A percentile compares a stretch with the other conserved stretches of the same genome.
Conservation (phyloP, 2,329 filamentous ascomycete genomes). For the Periconia sp. region DNA sequence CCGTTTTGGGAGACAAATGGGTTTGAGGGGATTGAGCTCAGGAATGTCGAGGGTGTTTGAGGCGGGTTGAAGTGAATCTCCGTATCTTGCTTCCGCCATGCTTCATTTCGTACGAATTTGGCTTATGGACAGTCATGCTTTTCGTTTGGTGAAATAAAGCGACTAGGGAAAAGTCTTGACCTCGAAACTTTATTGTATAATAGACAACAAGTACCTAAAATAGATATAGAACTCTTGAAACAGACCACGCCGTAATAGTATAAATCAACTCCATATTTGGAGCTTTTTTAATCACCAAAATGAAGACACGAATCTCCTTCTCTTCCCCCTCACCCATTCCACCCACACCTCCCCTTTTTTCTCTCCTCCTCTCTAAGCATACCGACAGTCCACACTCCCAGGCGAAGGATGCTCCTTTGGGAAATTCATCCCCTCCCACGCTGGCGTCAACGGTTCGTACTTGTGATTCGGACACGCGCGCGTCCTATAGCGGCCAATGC, state of each 20-base stretch:
- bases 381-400: neutral
- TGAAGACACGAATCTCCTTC: neutral
- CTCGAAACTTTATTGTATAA: no score
- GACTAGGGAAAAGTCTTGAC: no score
- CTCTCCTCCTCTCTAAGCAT: neutral
- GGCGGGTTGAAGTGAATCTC: neutral
- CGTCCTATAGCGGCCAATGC: neutral
- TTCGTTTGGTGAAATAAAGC: neutral
- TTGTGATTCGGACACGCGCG: neutral
- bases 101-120: no score
- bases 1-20: conserved; percentile 26
- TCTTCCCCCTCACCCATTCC: neutral
- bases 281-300: no score
- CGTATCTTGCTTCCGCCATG: no score
- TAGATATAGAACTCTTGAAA: no score
- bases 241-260: no score
- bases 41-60: neutral
- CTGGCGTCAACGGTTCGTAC: neutral
- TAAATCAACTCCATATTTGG: no score
- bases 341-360: neutral
- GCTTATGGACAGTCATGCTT: neutral
- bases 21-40: conserved; percentile 6
- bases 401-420: neutral
- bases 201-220: no score
- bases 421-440: neutral